These are phyloP conservation scores for Eucalyptus sideroxylon DNA, from an alignment of 345 rosid species.

Conservation along the genomic window DNA sequence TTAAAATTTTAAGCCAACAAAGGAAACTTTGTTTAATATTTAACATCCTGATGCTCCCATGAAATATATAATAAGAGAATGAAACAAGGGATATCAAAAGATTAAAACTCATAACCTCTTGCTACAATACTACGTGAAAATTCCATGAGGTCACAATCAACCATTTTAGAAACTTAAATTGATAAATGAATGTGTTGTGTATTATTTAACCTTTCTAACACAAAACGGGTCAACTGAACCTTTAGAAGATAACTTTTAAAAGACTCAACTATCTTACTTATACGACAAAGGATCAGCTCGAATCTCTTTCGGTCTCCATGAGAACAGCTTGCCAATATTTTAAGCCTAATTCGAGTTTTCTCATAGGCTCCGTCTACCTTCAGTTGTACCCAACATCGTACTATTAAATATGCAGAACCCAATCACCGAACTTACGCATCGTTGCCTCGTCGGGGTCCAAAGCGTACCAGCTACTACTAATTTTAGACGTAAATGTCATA, in stretches of 20 bases:
- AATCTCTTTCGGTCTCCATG: background rate
- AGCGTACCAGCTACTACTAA: background rate
- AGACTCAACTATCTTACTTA: background rate
- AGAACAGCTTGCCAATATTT: background rate
- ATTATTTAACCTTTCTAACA: background rate
- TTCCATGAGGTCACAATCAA: background rate
- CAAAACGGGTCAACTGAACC: background rate
- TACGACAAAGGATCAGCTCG: background rate
- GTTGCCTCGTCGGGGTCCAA: background rate
- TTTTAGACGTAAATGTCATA: background rate
- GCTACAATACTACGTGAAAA: accelerated
- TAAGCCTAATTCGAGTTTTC: background rate
- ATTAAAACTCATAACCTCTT: background rate
- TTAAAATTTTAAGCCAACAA: background rate
- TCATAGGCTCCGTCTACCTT: background rate
- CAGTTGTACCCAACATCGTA: background rate
- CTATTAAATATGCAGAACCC: background rate
- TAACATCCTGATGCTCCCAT: background rate
- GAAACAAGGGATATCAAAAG: background rate
- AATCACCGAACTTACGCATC: background rate
- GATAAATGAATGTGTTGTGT: background rate
- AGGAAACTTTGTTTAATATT: background rate
- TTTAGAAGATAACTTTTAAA: background rate
- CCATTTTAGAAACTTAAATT: background rate
- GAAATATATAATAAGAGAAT: background rate